Evolutionary conservation across 257 asterid genomes (phyloP).

Genomic region (Gentiana macrophylla): DNA sequence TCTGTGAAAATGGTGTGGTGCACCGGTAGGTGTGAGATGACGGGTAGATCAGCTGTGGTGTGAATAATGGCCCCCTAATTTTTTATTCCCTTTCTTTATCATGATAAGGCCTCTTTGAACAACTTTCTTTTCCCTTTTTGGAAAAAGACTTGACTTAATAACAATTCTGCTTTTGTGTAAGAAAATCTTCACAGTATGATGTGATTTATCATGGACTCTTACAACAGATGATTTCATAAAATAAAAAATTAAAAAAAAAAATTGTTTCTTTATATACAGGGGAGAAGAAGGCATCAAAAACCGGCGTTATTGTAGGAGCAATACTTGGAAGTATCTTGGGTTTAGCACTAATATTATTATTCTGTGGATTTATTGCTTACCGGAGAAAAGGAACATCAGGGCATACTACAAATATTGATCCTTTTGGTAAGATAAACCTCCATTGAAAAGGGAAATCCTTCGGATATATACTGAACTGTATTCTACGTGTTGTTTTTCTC

Average conservation of each 20-base stretch:
- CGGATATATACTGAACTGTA: not conserved
- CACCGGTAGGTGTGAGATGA: no score
- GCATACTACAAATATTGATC: conserved; percentile 39
- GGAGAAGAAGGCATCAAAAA: conserved; percentile 35
- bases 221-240: no score
- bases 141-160: no score
- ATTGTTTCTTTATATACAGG: conserved; percentile 18
- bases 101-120: not conserved
- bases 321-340: conserved; percentile 46
- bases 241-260: no score
- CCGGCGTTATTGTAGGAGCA: conserved; percentile 53
- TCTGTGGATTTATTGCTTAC: conserved; percentile 50
- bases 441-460: conserved; percentile 5
- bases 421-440: conserved; percentile 53
- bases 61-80: no score
- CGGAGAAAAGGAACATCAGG: conserved; percentile 33
- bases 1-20: no score
- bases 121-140: not conserved
- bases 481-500: not conserved
- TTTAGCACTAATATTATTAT: conserved; percentile 29
- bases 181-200: no score
- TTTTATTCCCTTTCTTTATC: no score
- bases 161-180: no score
- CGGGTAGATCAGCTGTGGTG: no score
- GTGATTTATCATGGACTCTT: no score